A percentile compares a stretch with the other conserved stretches of the same genome.
These are phyloP conservation scores for Colletotrichum destructivum DNA, from an alignment of 2,329 filamentous ascomycete genomes.

Conservation along the genomic window DNA sequence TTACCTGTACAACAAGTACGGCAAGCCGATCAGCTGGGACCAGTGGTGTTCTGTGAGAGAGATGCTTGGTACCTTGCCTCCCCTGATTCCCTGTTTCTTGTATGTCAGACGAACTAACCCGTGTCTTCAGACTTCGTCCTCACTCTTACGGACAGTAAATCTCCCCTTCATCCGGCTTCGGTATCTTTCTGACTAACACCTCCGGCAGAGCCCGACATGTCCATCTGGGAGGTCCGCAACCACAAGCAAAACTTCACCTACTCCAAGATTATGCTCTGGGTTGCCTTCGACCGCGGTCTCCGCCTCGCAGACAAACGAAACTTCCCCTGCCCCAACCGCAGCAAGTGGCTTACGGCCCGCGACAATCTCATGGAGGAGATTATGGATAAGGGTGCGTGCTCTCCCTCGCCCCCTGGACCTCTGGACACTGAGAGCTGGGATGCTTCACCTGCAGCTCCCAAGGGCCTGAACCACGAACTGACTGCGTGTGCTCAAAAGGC, in stretches of 20 bases:
- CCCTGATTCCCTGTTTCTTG: background rate
- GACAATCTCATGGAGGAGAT: slow-evolving; percentile 82
- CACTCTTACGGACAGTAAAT: slow-evolving; percentile 72
- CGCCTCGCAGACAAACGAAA: slow-evolving; percentile 82
- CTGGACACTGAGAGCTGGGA: background rate
- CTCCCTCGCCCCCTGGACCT: no score
- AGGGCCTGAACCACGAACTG: background rate
- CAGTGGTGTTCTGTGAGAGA: slow-evolving; percentile 80
- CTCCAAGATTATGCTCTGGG: slow-evolving; percentile 89
- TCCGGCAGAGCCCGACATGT: slow-evolving; percentile 77
- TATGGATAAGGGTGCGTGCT: slow-evolving; percentile 74
- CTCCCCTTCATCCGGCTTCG: no score
- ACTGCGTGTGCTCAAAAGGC: slow-evolving; percentile 55
- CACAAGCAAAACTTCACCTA: slow-evolving; percentile 84
- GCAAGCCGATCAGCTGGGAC: slow-evolving; percentile 83
- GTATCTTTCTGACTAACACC: slow-evolving; percentile 34
- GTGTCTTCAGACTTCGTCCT: slow-evolving; percentile 74
- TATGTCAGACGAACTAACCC: background rate
- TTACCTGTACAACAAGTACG: slow-evolving; percentile 85
- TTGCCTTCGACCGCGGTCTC: slow-evolving; percentile 82
- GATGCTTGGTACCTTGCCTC: slow-evolving; percentile 65
- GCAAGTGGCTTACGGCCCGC: slow-evolving; percentile 75
- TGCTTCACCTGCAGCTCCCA: background rate
- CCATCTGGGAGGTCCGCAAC: slow-evolving; percentile 86
- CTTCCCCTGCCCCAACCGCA: slow-evolving; percentile 80